Conservation (phyloP, 2,329 filamentous ascomycete genomes). For the Fusarium albosuccineum region DNA sequence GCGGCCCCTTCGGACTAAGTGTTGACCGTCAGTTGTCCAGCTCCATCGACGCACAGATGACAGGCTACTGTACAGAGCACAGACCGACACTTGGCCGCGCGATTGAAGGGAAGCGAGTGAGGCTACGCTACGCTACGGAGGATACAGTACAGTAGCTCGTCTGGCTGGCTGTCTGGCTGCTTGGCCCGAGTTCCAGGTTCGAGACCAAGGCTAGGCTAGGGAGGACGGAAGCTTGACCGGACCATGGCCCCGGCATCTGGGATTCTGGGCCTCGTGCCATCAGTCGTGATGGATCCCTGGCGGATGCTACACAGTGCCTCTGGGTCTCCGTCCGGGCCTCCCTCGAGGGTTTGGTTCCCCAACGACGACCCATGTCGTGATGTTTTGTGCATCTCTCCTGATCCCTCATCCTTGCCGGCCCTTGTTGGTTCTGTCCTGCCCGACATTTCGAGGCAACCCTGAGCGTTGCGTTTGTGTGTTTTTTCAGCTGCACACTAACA, state of each 20-base stretch:
- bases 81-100: conserved; percentile 22
- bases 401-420: background rate
- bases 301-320: conserved; percentile 34
- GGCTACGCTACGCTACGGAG: background rate
- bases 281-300: conserved; percentile 1
- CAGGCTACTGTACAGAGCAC: conserved; percentile 23
- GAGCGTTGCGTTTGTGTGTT: background rate
- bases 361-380: conserved; percentile 6
- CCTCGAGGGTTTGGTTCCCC: background rate
- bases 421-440: background rate
- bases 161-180: background rate
- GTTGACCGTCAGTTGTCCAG: background rate
- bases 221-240: conserved; percentile 11
- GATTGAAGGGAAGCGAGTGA: background rate
- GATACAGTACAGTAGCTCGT: too few species aligned
- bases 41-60: conserved; percentile 10
- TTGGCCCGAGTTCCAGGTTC: conserved; percentile 2
- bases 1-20: too few species aligned
- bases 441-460: conserved; percentile 3
- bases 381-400: conserved; percentile 8
- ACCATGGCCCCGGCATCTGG: conserved; percentile 32
- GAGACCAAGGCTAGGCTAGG: conserved; percentile 9
- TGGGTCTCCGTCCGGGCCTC: too few species aligned
- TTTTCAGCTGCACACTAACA: background rate
- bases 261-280: conserved; percentile 8